Conservation (phyloP, 2,329 filamentous ascomycete genomes). For the Fusarium duplospermum region DNA sequence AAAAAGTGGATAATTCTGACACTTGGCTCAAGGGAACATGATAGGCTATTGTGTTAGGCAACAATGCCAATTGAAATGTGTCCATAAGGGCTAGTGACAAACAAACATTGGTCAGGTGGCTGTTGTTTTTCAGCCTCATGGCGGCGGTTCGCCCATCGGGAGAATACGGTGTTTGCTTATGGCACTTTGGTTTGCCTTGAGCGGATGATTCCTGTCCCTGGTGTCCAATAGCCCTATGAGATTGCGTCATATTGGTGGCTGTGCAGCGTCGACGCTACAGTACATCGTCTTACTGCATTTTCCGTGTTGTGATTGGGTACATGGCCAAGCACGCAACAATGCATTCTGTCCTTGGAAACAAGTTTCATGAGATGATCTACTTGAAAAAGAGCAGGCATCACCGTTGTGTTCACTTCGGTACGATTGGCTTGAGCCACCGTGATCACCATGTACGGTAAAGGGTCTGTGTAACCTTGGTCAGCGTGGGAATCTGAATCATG, state of each 20-base stretch:
- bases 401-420: background rate
- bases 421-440: background rate
- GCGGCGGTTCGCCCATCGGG: background rate
- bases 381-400: background rate
- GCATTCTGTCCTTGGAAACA: background rate
- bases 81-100: background rate
- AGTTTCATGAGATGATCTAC: background rate
- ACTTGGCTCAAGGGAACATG: background rate
- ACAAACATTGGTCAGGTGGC: background rate
- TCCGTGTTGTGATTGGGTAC: background rate
- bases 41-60: background rate
- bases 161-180: background rate
- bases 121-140: background rate
- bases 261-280: background rate
- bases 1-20: conserved; percentile 1
- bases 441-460: background rate
- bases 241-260: background rate
- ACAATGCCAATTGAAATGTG: background rate
- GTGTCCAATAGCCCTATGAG: background rate
- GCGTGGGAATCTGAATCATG: too few relatives aligned
- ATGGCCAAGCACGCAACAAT: background rate
- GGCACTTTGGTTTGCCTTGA: background rate
- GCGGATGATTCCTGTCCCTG: background rate
- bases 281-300: background rate
- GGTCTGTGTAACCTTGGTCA: too few relatives aligned